Base-by-base conservation (phyloP, 129 eudicot species). In the Ambrosia artemisiifolia region DNA sequence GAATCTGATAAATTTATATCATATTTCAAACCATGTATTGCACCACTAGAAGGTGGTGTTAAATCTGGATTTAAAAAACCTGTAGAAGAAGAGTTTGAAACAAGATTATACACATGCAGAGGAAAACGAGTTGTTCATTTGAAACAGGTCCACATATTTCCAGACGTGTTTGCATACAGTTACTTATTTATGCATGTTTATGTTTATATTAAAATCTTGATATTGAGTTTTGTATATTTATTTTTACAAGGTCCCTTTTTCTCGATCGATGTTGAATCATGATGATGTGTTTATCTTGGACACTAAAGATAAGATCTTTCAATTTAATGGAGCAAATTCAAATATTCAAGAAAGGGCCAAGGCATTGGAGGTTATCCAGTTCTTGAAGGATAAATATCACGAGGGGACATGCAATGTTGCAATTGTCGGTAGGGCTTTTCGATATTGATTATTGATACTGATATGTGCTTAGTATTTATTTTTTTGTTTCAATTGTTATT, bases 1-100 rank as follows among this genome's bases (percentile, higher is more conserved):
- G 99, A 95, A 73, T 85, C 96, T 74, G 99, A 95, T 76, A 95
- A 95, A 69, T 95, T 95, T 24, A 77, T 95, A 74, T 88, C 99
- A 6, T 90, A 95, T 76, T 90, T 90, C 63, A 95, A 88, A 81
- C 99, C 99, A 30, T 95, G 99, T 69, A 90, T 95, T 67, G 81
- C 91, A 69, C 96, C 99, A 68, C 75, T 88, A 73, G 97, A 95
- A 66, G 99, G 99, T 42, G 97, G 97, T 66, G 81, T 88, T 81
- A 92, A 88, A 63, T 82, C 99, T 70, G 99, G 99, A 71, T 90
- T 90, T 79, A 90, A 90, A 86, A 84, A 72, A 79, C 79, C 86
- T 5, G 97, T 84, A 86, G 97, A 88, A 79, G 96, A 85, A 74
- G 99, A 88, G 60, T 90, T 95, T 75, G 97, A 95, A 86, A 95